Percentiles rank a stretch among this genome's conserved stretches.
Conservation (phyloP, 768 basidiomycete species). For the Naganishia antarctica region DNA sequence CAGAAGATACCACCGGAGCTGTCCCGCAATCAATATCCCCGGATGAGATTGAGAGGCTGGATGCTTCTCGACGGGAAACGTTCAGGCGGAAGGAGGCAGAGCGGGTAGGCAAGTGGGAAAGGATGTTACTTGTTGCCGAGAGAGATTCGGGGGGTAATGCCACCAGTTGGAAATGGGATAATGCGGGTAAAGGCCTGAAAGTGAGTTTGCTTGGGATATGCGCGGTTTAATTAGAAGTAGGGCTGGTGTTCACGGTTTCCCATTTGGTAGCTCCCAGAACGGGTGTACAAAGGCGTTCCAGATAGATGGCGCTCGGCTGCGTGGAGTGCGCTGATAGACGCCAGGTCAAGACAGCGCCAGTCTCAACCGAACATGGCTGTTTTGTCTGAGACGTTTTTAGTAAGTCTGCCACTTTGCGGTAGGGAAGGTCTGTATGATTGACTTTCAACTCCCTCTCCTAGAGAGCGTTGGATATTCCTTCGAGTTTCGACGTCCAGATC, state of each 20-base stretch:
- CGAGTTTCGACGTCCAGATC: slow-evolving; percentile 89
- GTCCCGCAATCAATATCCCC: slow-evolving; percentile 11
- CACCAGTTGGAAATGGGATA: slow-evolving; percentile 64
- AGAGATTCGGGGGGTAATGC: slow-evolving; percentile 75
- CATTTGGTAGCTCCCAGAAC: slow-evolving; percentile 52
- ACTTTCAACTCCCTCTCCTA: too few relatives aligned
- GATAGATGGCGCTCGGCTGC: slow-evolving; percentile 91
- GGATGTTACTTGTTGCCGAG: slow-evolving; percentile 64
- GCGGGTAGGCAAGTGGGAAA: slow-evolving; percentile 88
- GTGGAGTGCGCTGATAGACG: slow-evolving; percentile 75
- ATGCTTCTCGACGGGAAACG: not conserved
- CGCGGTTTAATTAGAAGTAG: too few relatives aligned
- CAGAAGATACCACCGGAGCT: slow-evolving; percentile 11
- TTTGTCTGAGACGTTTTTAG: slow-evolving; percentile 46
- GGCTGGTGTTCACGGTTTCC: too few relatives aligned
- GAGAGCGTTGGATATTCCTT: slow-evolving; percentile 69
- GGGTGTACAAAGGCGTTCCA: slow-evolving; percentile 92
- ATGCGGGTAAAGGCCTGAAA: slow-evolving; percentile 62
- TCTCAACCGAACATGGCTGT: slow-evolving; percentile 42
- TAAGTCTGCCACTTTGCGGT: too few relatives aligned
- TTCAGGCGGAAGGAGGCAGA: slow-evolving; percentile 59
- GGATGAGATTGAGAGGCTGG: slow-evolving; percentile 13
- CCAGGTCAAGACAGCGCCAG: slow-evolving; percentile 13
- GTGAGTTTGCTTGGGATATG: slow-evolving; percentile 49
- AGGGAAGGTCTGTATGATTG: too few relatives aligned